Base-by-base conservation (phyloP, 257 asterid genomes). In the Scutellaria minor region DNA sequence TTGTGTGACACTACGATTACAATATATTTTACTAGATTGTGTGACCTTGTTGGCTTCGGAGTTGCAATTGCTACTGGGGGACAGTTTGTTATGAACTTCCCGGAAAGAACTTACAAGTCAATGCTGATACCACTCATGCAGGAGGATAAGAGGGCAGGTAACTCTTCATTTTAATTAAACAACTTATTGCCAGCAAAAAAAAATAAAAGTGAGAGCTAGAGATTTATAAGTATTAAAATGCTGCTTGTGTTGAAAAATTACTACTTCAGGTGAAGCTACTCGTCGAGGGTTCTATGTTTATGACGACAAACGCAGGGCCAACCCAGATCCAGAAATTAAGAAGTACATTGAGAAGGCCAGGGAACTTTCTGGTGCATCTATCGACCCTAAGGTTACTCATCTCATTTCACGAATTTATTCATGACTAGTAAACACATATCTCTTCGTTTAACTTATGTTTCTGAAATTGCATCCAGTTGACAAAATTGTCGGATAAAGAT, bases 11-110 rank as follows among this genome's bases (percentile, higher is more conserved):
- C 67, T 0, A 61, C 44, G 52, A 18, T 60, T 80, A 63, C 56
- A 41, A 51, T 68, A 31, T 5, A 64, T 44, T 15, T 61, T 10
- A 39, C 6, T 74, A 94, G 99, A 76, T 74, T 95, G 82, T 86
- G 93, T 64, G 98, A 92, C 80, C 96, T 95, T 71, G 94, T 92
- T 47, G 99, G 98, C 31, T 87, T 95, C 76, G 94, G 96, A 48
- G 97, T 92, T 81, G 96, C 97, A 9, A 46, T 88, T 66, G 96
- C 97, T 62, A 92, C 96, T 8, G 98, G 97, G 15, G 81, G 88
- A 42, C 96, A 95, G 56, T 92, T 85, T 61, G 86, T 88, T 48
- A 51, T 87, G 55, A 90, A 89, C 69, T 92, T 90, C 62, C 92
- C 98, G 0, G 95, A 92, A 57, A 92, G 98, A 67, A 85, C 92